These are phyloP conservation scores for Phytophthora parvispora DNA, from an alignment of 352 stramenopile genomes.

Conservation along the genomic window DNA sequence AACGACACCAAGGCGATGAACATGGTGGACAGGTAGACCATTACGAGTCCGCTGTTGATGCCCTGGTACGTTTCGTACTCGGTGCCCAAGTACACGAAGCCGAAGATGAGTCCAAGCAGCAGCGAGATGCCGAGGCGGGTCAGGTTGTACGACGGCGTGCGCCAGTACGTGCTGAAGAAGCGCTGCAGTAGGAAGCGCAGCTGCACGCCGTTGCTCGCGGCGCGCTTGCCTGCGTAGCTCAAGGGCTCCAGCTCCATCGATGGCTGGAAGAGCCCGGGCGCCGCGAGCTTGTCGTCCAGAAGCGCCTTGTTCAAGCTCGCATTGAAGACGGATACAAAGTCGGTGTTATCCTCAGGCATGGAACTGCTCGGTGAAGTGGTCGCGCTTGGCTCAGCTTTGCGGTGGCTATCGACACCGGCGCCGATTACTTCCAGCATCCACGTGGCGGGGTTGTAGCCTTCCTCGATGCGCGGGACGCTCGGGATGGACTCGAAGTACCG, in stretches of 20 bases:
- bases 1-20: background rate
- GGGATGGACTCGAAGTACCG: background rate
- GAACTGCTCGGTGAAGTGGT: background rate
- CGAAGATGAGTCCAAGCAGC: constrained; percentile 30
- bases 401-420: background rate
- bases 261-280: background rate
- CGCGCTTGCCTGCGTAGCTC: background rate
- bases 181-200: background rate
- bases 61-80: constrained; percentile 21
- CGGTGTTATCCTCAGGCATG: background rate
- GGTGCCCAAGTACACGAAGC: constrained; percentile 29
- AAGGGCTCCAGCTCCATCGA: background rate
- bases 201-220: background rate
- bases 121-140: constrained; percentile 35
- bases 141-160: constrained; percentile 83
- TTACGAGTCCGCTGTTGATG: constrained; percentile 38
- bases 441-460: background rate
- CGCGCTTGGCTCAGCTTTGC: background rate
- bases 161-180: constrained; percentile 60
- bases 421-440: constrained; percentile 6
- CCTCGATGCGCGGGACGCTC: background rate
- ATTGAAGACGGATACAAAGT: constrained; percentile 1
- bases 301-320: background rate
- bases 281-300: background rate
- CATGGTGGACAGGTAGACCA: constrained; percentile 1